Base-by-base conservation (phyloP, 1,284 basidiomycete genomes). In the Acaromyces ingoldii region DNA sequence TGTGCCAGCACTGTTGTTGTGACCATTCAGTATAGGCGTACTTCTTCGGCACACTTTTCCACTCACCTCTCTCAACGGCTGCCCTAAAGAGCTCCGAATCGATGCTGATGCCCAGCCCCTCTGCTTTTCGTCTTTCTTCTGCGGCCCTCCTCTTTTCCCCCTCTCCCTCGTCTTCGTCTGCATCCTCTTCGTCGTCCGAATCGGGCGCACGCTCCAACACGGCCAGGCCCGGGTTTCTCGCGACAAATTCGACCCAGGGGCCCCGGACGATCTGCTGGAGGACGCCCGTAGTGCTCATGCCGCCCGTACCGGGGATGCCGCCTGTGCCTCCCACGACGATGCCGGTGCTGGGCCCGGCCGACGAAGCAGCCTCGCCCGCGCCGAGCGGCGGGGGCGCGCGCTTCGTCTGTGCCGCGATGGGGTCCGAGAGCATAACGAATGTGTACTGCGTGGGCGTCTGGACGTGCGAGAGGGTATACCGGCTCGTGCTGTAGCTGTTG, bases 401-500 rank as follows among this genome's bases (percentile, higher is more conserved):
- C 34, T 31, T 28, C 34, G 42, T 45, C 3, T 28, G 25, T 6
- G 42, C 17, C 34, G 17, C 21, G 59, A 81, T 81, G 1, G 90
- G 88, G 72, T 95, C 91, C 55, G 86, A 90, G 65, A 98, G 83
- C 79, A 97, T 87, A 66, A 96, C 82, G 76, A 98, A 95, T 72
- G 92, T 95, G 83, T 91, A 95, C 36, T 89, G 88, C 6, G 91
- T 90, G 1, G 86, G 73, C 2, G 93, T 92, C 76, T 96, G 91
- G 77, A 87, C 90, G 49, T 96, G 81, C 76, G 97, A 91, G 6
- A 98, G 82, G 72, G 88, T 91, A 82, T 99, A 98, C 1, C 86
- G 80, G 21, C 89, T 88, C 1, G 93, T 98, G 57, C 85, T 83
- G 78, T 93, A 97, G 65, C 85, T 86, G 38, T 87, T 85, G 77